Evolutionary conservation across 768 basidiomycete genomes (phyloP).

Genomic region (Russula brevipes): DNA sequence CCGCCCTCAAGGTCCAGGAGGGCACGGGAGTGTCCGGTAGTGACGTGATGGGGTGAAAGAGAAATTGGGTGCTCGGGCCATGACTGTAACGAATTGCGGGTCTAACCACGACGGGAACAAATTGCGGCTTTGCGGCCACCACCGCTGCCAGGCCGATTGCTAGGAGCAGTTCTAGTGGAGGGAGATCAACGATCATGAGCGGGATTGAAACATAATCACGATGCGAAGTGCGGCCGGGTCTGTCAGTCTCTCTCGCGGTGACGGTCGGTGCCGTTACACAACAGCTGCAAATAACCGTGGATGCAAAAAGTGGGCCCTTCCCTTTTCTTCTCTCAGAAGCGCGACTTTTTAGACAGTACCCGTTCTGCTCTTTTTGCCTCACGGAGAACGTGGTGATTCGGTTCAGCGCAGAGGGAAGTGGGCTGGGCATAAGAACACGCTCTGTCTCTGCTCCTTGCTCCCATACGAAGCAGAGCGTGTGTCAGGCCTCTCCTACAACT

Average conservation of each 20-base stretch:
- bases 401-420: constrained; percentile 54
- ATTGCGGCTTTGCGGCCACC: constrained; percentile 1
- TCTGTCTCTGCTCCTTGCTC: constrained; percentile 38
- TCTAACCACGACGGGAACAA: constrained; percentile 3
- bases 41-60: constrained; percentile 6
- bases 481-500: constrained; percentile 60
- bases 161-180: not conserved
- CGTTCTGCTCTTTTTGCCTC: constrained; percentile 37
- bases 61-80: not conserved
- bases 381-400: constrained; percentile 62
- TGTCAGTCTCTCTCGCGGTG: not conserved
- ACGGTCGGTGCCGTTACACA: not conserved
- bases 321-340: constrained; percentile 28
- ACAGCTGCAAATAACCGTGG: constrained; percentile 17
- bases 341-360: constrained; percentile 75
- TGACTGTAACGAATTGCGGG: constrained; percentile 6
- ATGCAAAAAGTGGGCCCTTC: no score
- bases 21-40: constrained; percentile 3
- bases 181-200: not conserved
- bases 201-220: not conserved
- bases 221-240: not conserved
- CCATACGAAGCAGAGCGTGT: constrained; percentile 34
- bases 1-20: constrained; percentile 38
- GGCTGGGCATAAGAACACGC: constrained; percentile 60
- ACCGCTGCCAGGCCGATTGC: not conserved